Evolutionary conservation across 306 rosid genomes (phyloP).

Genomic region (Datisca glomerata): DNA sequence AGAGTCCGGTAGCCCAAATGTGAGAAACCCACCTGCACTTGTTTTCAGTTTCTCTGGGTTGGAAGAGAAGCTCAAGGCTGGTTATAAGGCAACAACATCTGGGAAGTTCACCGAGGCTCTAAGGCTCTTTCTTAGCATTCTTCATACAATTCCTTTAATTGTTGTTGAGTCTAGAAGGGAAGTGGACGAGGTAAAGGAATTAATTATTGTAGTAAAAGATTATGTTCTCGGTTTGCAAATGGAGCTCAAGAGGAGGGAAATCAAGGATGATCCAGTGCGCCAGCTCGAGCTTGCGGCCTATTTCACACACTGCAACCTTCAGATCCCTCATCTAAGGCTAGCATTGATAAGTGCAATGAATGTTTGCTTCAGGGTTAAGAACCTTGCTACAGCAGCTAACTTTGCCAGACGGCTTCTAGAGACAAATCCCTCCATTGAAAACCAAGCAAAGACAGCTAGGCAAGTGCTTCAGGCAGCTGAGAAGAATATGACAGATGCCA

Average conservation of each 20-base stretch:
- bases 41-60: constrained; percentile 49
- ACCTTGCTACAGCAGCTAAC: constrained; percentile 70
- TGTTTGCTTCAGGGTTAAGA: constrained; percentile 68
- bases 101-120: constrained; percentile 74
- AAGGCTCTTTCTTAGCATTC: constrained; percentile 38
- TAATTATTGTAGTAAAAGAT: constrained; percentile 65
- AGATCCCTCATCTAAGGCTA: constrained; percentile 68
- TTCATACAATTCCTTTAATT: constrained; percentile 62
- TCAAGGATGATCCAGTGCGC: constrained; percentile 46
- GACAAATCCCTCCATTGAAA: constrained; percentile 63
- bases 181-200: constrained; percentile 82
- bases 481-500: constrained; percentile 67
- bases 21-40: constrained; percentile 64
- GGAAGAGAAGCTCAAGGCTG: constrained; percentile 80
- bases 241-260: constrained; percentile 74
- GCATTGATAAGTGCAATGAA: constrained; percentile 72
- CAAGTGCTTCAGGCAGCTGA: constrained; percentile 79
- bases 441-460: constrained; percentile 74
- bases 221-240: constrained; percentile 66
- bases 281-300: constrained; percentile 91
- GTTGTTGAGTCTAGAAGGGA: constrained; percentile 86
- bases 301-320: constrained; percentile 86
- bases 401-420: constrained; percentile 77
- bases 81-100: constrained; percentile 64
- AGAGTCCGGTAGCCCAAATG: constrained; percentile 68